Evolutionary conservation across 1,139 yeast species (phyloP).

Genomic region (Protomyces macrosporus): DNA sequence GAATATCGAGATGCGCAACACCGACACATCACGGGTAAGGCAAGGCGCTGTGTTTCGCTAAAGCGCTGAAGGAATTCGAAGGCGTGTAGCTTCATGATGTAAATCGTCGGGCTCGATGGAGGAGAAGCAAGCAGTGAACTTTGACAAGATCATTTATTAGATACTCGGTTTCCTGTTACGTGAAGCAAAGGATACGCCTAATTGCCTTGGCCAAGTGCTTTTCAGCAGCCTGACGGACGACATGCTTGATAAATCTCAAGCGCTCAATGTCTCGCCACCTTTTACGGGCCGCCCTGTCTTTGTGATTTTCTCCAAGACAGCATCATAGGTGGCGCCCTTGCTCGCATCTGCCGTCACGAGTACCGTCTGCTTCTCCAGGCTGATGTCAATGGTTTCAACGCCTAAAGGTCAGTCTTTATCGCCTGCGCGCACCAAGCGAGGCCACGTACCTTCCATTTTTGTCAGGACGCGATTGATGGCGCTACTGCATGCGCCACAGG

Average conservation of each 20-base stretch:
- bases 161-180: too few species aligned
- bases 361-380: constrained; percentile 76
- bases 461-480: constrained; percentile 78
- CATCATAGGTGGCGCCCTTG: constrained; percentile 54
- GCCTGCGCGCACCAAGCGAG: not conserved
- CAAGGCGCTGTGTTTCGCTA: too few species aligned
- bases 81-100: too few species aligned
- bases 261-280: constrained; percentile 48
- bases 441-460: constrained; percentile 50
- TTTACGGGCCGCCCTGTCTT: constrained; percentile 87
- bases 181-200: too few species aligned
- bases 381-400: constrained; percentile 63
- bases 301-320: constrained; percentile 68
- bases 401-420: constrained; percentile 36
- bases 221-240: too few species aligned
- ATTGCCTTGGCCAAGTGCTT: too few species aligned
- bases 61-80: too few species aligned
- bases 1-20: too few species aligned
- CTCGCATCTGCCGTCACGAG: constrained; percentile 58
- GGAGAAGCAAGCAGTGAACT: too few species aligned
- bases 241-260: not conserved
- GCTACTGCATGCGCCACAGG: constrained; percentile 63
- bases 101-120: too few species aligned
- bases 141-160: too few species aligned
- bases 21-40: too few species aligned